Percentiles rank a stretch among this genome's conserved stretches.
phyloP scores from a whole-genome alignment of 331 rosid genomes.

The Malus hybrid region DNA sequence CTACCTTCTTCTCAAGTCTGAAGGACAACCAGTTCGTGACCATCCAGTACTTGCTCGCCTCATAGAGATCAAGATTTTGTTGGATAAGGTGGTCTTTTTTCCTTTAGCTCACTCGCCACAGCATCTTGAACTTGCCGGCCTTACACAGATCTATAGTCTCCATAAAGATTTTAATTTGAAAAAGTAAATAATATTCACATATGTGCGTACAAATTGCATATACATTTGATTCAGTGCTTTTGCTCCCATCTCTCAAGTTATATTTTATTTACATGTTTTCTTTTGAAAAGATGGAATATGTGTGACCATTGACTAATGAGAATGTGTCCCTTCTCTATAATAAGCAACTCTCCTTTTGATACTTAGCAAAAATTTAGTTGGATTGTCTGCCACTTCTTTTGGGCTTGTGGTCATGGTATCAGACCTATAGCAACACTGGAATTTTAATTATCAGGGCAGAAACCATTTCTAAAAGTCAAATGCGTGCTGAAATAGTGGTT shows the following conservation, averaged over 20 bases:
- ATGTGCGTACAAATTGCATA: not conserved
- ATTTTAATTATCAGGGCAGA: not conserved
- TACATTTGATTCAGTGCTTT: not conserved
- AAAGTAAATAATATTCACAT: not conserved
- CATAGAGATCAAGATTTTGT: slow-evolving; percentile 65
- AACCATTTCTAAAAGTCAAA: not conserved
- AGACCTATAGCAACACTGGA: not conserved
- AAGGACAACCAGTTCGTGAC: slow-evolving; percentile 65
- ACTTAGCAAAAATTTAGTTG: not conserved
- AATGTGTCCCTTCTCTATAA: not conserved
- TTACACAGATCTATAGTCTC: not conserved
- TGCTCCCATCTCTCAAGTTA: not conserved
- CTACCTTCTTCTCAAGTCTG: slow-evolving; percentile 92
- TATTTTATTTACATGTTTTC: not conserved
- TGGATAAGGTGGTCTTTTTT: slow-evolving; percentile 54
- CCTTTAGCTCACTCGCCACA: not conserved
- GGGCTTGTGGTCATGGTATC: not conserved
- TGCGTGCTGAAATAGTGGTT: not conserved
- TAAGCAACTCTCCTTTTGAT: not conserved
- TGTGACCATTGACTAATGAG: not conserved
- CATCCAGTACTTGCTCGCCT: slow-evolving; percentile 85
- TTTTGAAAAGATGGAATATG: not conserved
- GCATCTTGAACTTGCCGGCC: not conserved
- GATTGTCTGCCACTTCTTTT: not conserved
- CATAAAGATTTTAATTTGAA: not conserved